Evolutionary conservation across 2,329 filamentous ascomycete genomes (phyloP).

Genomic region (Colletotrichum sp.): DNA sequence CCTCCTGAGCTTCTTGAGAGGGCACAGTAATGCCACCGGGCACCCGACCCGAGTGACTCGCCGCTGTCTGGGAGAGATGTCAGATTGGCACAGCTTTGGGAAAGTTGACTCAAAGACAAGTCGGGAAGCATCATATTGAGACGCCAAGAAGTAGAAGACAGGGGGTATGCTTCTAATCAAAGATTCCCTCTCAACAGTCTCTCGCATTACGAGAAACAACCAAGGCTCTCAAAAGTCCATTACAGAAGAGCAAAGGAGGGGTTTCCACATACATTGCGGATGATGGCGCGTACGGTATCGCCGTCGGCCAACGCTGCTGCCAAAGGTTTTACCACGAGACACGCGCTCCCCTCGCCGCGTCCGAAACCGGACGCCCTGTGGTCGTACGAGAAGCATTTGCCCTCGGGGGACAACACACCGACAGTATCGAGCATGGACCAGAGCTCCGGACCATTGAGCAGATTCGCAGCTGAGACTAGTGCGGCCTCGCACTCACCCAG

Average conservation of each 20-base stretch:
- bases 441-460: constrained; percentile 28
- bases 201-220: neutral
- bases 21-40: constrained; percentile 43
- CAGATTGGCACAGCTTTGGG: neutral
- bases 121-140: neutral
- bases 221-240: too few species aligned
- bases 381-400: constrained; percentile 34
- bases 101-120: too few species aligned
- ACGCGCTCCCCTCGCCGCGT: constrained; percentile 44
- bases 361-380: constrained; percentile 45
- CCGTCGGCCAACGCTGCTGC: constrained; percentile 42
- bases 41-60: constrained; percentile 37
- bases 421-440: constrained; percentile 5
- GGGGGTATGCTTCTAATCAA: neutral
- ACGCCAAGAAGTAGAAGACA: neutral
- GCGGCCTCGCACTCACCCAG: constrained; percentile 30
- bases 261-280: constrained; percentile 27
- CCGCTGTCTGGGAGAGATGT: neutral
- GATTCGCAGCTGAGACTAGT: constrained; percentile 34
- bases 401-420: constrained; percentile 29
- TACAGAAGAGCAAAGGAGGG: neutral
- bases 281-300: constrained; percentile 37
- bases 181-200: neutral
- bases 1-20: constrained; percentile 35
- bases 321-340: constrained; percentile 45